Evolutionary conservation across 2,329 filamentous ascomycete genomes (phyloP), one percentile per base, ranked within the genome.

Genomic region (Nemania diffusa): DNA sequence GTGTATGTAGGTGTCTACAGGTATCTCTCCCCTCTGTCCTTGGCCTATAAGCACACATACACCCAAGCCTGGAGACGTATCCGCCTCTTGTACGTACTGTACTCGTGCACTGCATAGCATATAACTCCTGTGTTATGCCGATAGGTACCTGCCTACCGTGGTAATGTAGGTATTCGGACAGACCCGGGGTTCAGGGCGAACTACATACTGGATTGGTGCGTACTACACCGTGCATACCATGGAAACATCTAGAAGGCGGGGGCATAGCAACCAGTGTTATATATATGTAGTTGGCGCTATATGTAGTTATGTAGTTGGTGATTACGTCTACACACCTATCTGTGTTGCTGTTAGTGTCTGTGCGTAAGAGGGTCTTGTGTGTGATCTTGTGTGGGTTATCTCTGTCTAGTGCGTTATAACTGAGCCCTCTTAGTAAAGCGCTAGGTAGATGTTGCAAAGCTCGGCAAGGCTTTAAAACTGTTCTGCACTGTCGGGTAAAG

Each of bases 201-300:
- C 53, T 57, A 29, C 44, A 50, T 26, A 52, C 27, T n/a, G n/a
- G n/a, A n/a, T 27, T 34, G n/a, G 5, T 17, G n/a, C 5, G 40
- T 44, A 20, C 27, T 13, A 63, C 44, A 50, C 22, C n/a, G 26
- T 48, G 44, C 44, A 48, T 20, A 20, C 17, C 29, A 55, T 57
- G 24, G 62, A 60, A 64, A 64, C 62, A 55, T 55, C 62, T 60
- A 48, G 62, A 64, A 64, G 29, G 24, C 20, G 62, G 60, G 60
- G 29, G 24, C 20, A n/a, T 40, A 44, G n/a, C 40, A 44, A n/a
- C 5, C 15, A 15, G 15, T 8, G 17, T 44, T 44, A 44, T 44
- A 44, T 40, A 32, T n/a, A 44, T 13, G 3, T 44, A n/a, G 17
- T n/a, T 44, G 40, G 40, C n/a, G 11, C 15, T n/a, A 15, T 44